Evolutionary conservation across 2,329 filamentous ascomycete species (phyloP).

Genomic region (Penicillium capsulatum): DNA sequence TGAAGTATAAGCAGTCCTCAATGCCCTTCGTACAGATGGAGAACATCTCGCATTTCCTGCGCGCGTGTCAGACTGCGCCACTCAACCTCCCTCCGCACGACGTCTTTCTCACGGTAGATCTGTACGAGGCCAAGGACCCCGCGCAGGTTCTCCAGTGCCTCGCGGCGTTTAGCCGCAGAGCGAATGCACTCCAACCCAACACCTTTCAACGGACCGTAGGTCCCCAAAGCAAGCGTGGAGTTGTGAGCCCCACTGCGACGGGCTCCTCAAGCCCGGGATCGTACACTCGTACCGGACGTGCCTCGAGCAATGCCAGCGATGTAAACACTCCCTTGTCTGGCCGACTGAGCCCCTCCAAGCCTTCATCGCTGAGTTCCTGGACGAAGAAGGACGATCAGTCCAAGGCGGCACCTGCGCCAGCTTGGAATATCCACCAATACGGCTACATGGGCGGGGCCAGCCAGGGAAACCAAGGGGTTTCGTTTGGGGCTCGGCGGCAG

Average conservation of each 20-base stretch:
- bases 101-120: conserved; percentile 92
- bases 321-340: conserved; percentile 41
- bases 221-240: conserved; percentile 57
- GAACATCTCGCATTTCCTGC: conserved; percentile 94
- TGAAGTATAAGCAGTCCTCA: conserved; percentile 83
- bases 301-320: conserved; percentile 54
- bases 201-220: conserved; percentile 75
- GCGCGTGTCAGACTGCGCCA: conserved; percentile 77
- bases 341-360: conserved; percentile 59
- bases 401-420: conserved; percentile 78
- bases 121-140: conserved; percentile 93
- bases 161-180: conserved; percentile 82
- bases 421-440: conserved; percentile 98
- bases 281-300: conserved; percentile 36
- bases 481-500: conserved; percentile 85
- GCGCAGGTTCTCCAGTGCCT: conserved; percentile 93
- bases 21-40: conserved; percentile 99
- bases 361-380: conserved; percentile 74
- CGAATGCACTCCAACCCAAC: conserved; percentile 67
- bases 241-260: conserved; percentile 64
- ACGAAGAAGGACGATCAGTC: conserved; percentile 79
- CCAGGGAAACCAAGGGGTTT: conserved; percentile 89
- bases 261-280: conserved; percentile 53
- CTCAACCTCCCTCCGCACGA: conserved; percentile 89
- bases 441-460: conserved; percentile 97